phyloP scores from a whole-genome alignment of 345 rosid genomes.

The Brassica nigra region DNA sequence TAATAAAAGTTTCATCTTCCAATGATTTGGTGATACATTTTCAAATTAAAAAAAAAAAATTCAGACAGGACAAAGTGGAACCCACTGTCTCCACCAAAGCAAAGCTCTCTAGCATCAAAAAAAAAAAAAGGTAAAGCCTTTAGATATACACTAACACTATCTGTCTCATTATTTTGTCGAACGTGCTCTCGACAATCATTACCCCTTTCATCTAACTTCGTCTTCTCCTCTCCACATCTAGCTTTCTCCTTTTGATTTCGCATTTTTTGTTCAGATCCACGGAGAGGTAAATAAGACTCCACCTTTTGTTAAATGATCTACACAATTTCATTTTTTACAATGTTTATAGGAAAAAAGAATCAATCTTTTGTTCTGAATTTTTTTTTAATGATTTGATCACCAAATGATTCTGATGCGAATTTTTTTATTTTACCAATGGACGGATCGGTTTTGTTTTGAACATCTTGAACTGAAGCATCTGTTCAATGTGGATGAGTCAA shows the following conservation, averaged over 20 bases:
- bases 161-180: constrained; percentile 6
- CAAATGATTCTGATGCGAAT: not conserved
- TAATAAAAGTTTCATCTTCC: not conserved
- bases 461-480: not conserved
- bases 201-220: constrained; percentile 1
- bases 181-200: constrained; percentile 37
- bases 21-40: constrained; percentile 23
- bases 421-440: not conserved
- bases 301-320: too few species aligned
- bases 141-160: not conserved
- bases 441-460: constrained; percentile 1
- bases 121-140: not conserved
- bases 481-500: constrained; percentile 3
- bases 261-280: constrained; percentile 25
- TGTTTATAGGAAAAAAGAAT: not conserved
- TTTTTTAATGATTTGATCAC: not conserved
- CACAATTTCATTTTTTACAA: not conserved
- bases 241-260: constrained; percentile 1
- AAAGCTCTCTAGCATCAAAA: constrained; percentile 1
- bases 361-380: constrained; percentile 16
- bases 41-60: not conserved
- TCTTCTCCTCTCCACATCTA: constrained; percentile 5
- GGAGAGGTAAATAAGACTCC: constrained; percentile 19
- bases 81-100: constrained; percentile 38
- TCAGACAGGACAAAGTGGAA: constrained; percentile 37